Base-by-base conservation (phyloP, 768 basidiomycete genomes). In the Auriscalpium vulgare region DNA sequence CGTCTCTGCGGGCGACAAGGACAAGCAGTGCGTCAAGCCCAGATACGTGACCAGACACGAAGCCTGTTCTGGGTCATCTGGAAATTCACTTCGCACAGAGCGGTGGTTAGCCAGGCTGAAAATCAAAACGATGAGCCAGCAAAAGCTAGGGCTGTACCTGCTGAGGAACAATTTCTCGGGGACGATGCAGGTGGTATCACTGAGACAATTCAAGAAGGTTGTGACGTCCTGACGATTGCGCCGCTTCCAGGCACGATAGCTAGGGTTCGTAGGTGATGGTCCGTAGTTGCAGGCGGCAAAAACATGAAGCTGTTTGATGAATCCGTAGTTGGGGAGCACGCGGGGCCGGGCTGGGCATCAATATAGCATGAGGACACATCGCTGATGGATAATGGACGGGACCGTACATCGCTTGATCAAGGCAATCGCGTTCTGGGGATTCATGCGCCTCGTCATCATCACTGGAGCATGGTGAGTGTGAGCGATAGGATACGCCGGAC, bases 221-320 rank as follows among this genome's bases (percentile, higher is more conserved):
- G 74, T 75, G 45, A 82, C 80, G 36, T 80, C 77, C 56, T 78
- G 81, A 49, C 73, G 71, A 56, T 80, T 77, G 35, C 74, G 70
- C 11, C 80, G 76, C 62, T 78, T 82, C 84, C 83, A 86, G n/a
- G 76, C 67, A 4, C 74, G 73, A 57, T 86, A 86, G 17, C 69
- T 70, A 2, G 70, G 54, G 56, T 80, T 73, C 0, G 67, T 64
- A 23, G 70, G 70, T 1, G 71, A 72, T 0, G 79, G 76, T 19
- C 71, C 67, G 62, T 77, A 82, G 43, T 71, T 67, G 59, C 83
- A 84, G 10, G 76, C 73, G 29, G 68, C 71, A 58, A 84, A 86
- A 1, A 72, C 68, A 40, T 82, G 72, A 19, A 86, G 73, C 57
- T 85, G 83, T 58, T 74, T 83, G 63, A 82, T 65, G 63, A 86